Base-by-base conservation (phyloP, 306 rosid species). In the Senna siamea region DNA sequence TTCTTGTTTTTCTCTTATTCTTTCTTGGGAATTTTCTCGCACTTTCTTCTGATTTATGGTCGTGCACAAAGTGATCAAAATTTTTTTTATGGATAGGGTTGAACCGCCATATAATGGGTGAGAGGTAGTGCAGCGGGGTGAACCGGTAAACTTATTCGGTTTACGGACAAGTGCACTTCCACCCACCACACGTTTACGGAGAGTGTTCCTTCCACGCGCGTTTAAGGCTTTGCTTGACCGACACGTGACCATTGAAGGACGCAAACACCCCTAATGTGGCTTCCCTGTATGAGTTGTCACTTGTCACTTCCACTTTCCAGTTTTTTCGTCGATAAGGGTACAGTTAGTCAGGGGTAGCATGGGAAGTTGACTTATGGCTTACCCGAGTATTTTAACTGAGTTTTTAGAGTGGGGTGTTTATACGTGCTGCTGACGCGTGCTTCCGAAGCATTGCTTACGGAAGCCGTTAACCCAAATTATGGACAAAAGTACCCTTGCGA, bases 231-330 rank as follows among this genome's bases (percentile, higher is more conserved):
- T 8, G 26, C 75, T 70, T 80, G 11, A 75, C 79, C 28, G 87
- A 84, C 91, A 76, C 93, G 87, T 88, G 88, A 68, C 70, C 58
- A 17, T 57, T 79, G 76, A 70, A 55, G 47, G 81, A 80, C 87
- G 15, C 0, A 9, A 72, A 41, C 6, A 2, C 66, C 86, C 86
- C 68, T 67, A 2, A 0, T 1, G 2, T 0, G 9, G 11, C 50
- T 44, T 44, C 50, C 5, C 9, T 9, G 54, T 53, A 12, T 35
- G 72, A 69, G 80, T 58, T 77, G 79, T 67, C 38, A 22, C 9
- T 83, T 83, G 92, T n/a, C n/a, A n/a, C n/a, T n/a, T n/a, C n/a
- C n/a, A 85, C 92, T 66, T 75, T 17, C 0, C 3, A 6, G 4
- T 17, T 17, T n/a, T 57, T 51, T 70, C 2, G 6, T 41, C 10